Evolutionary conservation across 176 grass and related monocot species (phyloP).

Genomic region (Aegilops umbellulata): DNA sequence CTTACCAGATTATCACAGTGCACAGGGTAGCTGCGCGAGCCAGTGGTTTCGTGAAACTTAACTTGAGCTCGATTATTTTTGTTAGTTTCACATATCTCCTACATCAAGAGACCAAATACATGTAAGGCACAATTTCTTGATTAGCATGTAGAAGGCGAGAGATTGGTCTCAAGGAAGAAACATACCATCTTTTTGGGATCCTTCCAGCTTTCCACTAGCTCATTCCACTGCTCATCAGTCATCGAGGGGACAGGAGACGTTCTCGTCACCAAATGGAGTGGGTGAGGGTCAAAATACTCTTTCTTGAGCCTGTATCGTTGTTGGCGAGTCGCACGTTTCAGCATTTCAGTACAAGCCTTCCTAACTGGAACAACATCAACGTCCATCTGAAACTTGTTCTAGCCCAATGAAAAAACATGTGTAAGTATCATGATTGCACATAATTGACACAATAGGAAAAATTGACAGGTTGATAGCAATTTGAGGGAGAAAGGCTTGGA

Average conservation of each 20-base stretch:
- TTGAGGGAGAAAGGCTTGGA: not conserved
- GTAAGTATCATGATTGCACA: not conserved
- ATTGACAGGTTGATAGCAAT: not conserved
- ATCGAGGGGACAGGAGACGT: not conserved
- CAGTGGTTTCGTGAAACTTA: not conserved
- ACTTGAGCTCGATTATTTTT: not conserved
- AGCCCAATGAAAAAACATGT: not conserved
- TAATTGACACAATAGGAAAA: not conserved
- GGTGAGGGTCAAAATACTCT: not conserved
- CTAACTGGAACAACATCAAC: not conserved
- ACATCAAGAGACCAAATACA: not conserved
- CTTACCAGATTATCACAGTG: not conserved
- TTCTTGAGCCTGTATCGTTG: not conserved
- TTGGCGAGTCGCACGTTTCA: not conserved
- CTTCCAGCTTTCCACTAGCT: not conserved
- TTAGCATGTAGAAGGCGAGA: not conserved
- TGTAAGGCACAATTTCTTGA: not conserved
- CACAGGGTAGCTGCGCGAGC: not conserved
- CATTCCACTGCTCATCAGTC: not conserved
- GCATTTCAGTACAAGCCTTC: not conserved
- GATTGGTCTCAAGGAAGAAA: not conserved
- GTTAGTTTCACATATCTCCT: not conserved
- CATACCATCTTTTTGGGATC: not conserved
- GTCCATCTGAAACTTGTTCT: conserved; percentile 11
- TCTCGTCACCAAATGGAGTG: not conserved